Evolutionary conservation across 306 rosid species (phyloP), one percentile per base, ranked within the genome.

Genomic region (Vicia villosa): DNA sequence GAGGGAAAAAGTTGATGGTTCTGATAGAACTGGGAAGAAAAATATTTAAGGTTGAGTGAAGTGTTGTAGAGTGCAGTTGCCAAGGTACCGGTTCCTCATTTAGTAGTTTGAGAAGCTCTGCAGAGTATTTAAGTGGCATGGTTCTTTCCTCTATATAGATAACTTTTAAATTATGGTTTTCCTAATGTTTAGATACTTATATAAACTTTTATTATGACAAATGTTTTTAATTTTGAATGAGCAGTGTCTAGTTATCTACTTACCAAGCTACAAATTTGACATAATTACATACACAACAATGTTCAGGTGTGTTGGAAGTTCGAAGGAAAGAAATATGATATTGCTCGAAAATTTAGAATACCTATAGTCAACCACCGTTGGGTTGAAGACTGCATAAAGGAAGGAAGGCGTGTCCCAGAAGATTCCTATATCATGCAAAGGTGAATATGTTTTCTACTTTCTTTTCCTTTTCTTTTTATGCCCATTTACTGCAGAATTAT

Each of bases 331-430:
- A 90, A 86, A 66, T 88, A 78, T 63, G 75, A 80, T 40, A 76
- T 88, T 57, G 96, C 98, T 3, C 68, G 49, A 40, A 88, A 80
- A 81, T 77, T 83, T 13, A 58, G 70, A 37, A 82, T 78, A 21
- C 37, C 51, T 43, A 51, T 87, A 45, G 87, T 90, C 6, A 94
- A 88, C 85, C 98, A 90, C 59, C 81, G 77, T 16, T 94, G 98
- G 98, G 43, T 94, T 69, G 98, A 88, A 80, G 98, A 90, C 12
- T 94, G 96, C 74, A 67, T 94, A 37, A 85, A 69, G 80, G 91
- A 81, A 71, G 83, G 91, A 74, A 84, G 63, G 82, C 86, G 88
- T 62, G 86, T 94, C 30, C 86, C 88, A 3, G 95, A 85, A 82
- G 83, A 72, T 72, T 73, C 95, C 58, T 94, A 90, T 68, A 73